Conservation (phyloP, 2,329 filamentous ascomycete species). For the Lojkania enalia region DNA sequence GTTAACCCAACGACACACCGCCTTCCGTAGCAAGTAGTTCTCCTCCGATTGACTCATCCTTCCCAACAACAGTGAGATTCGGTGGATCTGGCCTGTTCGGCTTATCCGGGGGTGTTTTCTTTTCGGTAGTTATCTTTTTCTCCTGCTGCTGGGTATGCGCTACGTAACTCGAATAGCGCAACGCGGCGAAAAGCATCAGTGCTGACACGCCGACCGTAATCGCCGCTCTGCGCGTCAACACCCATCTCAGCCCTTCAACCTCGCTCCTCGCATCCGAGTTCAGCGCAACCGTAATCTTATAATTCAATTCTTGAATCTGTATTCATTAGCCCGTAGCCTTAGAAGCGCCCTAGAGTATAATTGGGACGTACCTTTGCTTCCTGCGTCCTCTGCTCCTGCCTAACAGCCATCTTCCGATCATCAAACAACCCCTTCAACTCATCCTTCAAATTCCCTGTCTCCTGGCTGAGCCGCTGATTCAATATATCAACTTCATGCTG, state of each 20-base stretch:
- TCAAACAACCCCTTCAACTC: constrained; percentile 96
- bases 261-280: constrained; percentile 91
- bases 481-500: constrained; percentile 97
- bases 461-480: constrained; percentile 80
- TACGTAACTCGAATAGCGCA: constrained; percentile 47
- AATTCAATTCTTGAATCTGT: constrained; percentile 89
- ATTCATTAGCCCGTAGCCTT: constrained; percentile 14
- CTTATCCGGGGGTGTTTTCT: constrained; percentile 13
- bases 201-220: constrained; percentile 58
- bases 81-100: constrained; percentile 4
- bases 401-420: constrained; percentile 88
- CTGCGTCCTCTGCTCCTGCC: constrained; percentile 82
- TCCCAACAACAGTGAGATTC: constrained; percentile 6
- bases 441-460: constrained; percentile 79
- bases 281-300: constrained; percentile 89
- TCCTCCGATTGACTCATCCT: constrained; percentile 30
- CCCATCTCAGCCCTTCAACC: constrained; percentile 89
- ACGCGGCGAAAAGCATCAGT: constrained; percentile 48
- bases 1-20: constrained; percentile 36
- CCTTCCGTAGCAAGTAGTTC: constrained; percentile 39
- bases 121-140: constrained; percentile 39
- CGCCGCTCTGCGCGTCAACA: constrained; percentile 68
- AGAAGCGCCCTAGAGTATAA: neutral
- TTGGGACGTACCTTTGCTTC: constrained; percentile 68
- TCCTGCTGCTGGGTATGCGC: constrained; percentile 45